phyloP scores from a whole-genome alignment of 495 filamentous ascomycete species.

The Echria macrotheca region DNA sequence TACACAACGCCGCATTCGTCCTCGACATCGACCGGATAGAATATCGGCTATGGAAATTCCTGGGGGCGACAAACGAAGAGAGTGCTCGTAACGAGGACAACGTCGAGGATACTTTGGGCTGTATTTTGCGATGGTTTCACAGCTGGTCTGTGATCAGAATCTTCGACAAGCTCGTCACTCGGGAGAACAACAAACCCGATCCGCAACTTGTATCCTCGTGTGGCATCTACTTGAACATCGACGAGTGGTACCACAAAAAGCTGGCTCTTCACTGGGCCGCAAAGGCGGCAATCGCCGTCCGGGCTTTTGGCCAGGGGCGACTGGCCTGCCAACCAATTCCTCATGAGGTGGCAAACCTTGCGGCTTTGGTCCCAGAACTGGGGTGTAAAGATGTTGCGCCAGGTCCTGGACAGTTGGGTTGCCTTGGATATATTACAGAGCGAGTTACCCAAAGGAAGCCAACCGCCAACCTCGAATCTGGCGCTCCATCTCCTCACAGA shows the following conservation, averaged over 20 bases:
- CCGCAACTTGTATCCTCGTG: no score
- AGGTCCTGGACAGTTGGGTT: not conserved
- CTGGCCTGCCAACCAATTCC: not conserved
- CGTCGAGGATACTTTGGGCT: not conserved
- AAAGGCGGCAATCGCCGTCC: not conserved
- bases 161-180: no score
- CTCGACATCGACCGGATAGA: not conserved
- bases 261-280: not conserved
- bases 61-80: not conserved
- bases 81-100: not conserved
- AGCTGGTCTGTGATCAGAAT: no score
- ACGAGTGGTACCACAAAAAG: not conserved
- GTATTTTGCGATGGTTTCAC: not conserved
- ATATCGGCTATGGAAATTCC: not conserved
- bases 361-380: not conserved
- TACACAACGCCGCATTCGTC: not conserved
- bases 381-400: not conserved
- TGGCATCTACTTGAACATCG: not conserved
- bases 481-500: not conserved
- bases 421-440: not conserved
- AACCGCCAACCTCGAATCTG: not conserved
- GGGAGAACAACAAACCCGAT: no score
- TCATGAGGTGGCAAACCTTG: not conserved
- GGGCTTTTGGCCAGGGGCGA: not conserved
- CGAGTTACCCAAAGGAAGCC: not conserved